Conservation (phyloP, 805 yeast species). For the Candida quercuum region DNA sequence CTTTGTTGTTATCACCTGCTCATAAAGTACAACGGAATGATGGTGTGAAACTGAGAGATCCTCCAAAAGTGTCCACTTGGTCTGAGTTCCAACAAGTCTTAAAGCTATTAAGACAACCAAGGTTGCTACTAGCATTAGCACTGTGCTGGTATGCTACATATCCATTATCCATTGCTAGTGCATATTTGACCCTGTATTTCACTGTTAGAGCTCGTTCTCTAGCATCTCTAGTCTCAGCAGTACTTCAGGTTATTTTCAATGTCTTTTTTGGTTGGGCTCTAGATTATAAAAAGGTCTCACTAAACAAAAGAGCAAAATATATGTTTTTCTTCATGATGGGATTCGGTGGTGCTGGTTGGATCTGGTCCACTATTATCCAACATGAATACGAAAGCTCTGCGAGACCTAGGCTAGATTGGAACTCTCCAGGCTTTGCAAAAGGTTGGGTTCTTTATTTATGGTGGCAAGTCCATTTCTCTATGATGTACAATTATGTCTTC, state of each 20-base stretch:
- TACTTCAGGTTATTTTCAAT: constrained; percentile 11
- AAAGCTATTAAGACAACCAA: not conserved
- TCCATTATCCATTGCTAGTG: constrained; percentile 12
- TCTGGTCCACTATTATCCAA: not conserved
- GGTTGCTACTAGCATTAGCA: constrained; percentile 3
- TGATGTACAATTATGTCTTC: not conserved
- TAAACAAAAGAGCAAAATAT: not conserved
- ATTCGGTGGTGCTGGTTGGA: not conserved
- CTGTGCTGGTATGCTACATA: not conserved
- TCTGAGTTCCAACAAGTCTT: constrained; percentile 4
- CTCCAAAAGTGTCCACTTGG: not conserved
- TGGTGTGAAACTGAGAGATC: constrained; percentile 12
- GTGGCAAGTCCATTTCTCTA: not conserved
- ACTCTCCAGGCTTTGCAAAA: not conserved
- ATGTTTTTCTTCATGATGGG: not conserved
- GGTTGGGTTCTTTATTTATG: not conserved
- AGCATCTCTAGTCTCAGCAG: constrained; percentile 14
- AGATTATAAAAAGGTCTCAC: constrained; percentile 3
- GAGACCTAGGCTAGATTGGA: not conserved
- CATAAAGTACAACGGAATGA: constrained; percentile 23
- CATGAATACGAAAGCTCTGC: not conserved
- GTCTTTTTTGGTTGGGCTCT: constrained; percentile 9
- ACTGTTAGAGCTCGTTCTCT: constrained; percentile 20
- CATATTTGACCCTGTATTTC: constrained; percentile 16
- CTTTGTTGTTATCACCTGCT: constrained; percentile 14